These are phyloP conservation scores for Straminergon stramineum DNA, from an alignment of 225 moss, liverwort and hornwort species.

Conservation along the genomic window DNA sequence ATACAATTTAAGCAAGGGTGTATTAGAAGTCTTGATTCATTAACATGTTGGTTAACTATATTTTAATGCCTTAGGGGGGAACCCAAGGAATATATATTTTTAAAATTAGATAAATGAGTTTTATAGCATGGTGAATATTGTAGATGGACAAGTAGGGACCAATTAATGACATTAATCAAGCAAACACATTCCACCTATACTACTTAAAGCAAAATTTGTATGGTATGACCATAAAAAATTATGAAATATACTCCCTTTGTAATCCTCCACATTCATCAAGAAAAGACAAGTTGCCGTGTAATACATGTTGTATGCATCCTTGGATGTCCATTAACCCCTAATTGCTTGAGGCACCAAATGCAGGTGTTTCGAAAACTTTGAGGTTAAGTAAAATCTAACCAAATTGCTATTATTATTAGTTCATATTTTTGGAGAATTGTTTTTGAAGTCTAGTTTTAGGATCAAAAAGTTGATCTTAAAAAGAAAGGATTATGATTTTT, in stretches of 20 bases:
- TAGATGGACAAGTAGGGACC: neutral
- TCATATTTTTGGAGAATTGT: too few species aligned
- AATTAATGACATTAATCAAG: neutral
- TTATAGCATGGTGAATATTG: neutral
- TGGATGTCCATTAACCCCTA: too few species aligned
- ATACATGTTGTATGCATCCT: too few species aligned
- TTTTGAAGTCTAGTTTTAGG: too few species aligned
- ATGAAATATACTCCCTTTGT: neutral
- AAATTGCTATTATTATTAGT: too few species aligned
- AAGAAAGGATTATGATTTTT: too few species aligned
- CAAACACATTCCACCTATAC: neutral
- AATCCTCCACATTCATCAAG: neutral
- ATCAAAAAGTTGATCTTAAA: too few species aligned
- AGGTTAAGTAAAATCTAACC: too few species aligned
- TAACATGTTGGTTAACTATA: fast-evolving
- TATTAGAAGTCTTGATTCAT: neutral
- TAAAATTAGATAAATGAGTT: neutral
- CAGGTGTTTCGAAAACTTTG: too few species aligned
- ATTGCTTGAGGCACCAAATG: too few species aligned
- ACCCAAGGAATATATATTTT: fast-evolving
- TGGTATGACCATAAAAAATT: neutral
- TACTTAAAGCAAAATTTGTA: neutral
- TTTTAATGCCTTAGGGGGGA: neutral
- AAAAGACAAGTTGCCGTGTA: neutral
- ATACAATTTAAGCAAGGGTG: neutral